These are phyloP conservation scores for Solanum virginianum DNA, from an alignment of 257 asterid genomes.

Conservation along the genomic window DNA sequence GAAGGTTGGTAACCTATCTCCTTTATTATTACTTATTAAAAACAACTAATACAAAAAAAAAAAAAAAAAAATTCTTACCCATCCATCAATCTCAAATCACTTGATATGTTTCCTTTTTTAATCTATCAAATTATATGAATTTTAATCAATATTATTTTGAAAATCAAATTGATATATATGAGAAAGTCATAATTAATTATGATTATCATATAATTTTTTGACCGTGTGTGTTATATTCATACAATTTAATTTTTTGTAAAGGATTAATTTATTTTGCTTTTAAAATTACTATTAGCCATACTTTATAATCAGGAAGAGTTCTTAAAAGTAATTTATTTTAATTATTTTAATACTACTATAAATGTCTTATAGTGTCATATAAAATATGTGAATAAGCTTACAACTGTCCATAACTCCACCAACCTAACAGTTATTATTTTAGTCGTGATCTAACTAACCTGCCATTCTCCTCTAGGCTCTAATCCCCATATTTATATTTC, in stretches of 20 bases:
- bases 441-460: neutral
- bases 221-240: too few relatives aligned
- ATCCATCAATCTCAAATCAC: neutral
- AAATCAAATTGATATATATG: neutral
- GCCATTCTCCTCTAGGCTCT: neutral
- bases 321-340: neutral
- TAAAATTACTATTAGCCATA: neutral
- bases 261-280: neutral
- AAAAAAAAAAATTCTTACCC: neutral
- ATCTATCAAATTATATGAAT: neutral
- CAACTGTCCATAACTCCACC: neutral
- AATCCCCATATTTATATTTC: neutral
- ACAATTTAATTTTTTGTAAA: neutral
- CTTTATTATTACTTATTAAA: neutral
- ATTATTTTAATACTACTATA: too few relatives aligned
- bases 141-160: neutral
- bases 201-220: neutral
- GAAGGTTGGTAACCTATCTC: neutral
- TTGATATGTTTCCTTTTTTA: neutral
- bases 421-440: neutral
- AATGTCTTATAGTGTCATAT: neutral
- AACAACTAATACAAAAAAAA: neutral
- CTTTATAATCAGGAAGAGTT: neutral
- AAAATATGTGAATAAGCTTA: neutral
- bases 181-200: neutral